phyloP scores from a whole-genome alignment of 2,329 filamentous ascomycete genomes.

The Xylariomycetidae sp. region DNA sequence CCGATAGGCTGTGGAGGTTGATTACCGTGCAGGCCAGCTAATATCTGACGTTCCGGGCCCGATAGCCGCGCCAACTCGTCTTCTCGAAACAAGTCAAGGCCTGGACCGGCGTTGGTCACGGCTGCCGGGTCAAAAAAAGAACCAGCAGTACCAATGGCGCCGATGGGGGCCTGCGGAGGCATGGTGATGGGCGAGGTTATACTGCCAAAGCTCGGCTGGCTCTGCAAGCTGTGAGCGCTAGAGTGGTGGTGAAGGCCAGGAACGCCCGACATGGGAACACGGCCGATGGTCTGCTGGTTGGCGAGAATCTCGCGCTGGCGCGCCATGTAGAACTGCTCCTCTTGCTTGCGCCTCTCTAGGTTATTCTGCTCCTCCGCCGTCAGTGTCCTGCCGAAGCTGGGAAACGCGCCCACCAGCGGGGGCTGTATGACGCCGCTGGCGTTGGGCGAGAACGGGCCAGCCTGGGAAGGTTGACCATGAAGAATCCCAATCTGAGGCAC shows the following conservation, averaged over 20 bases:
- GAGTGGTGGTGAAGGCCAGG: conserved; percentile 79
- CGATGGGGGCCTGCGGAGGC: conserved; percentile 48
- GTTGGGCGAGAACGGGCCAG: conserved; percentile 44
- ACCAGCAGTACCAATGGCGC: conserved; percentile 54
- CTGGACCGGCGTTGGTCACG: conserved; percentile 40
- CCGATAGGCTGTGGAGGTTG: conserved; percentile 36
- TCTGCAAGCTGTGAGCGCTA: conserved; percentile 92
- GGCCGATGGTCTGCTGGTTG: conserved; percentile 74
- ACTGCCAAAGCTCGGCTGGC: conserved; percentile 92
- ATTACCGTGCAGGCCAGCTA: conserved; percentile 37
- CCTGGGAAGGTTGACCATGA: conserved; percentile 67
- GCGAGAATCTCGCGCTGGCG: conserved; percentile 91
- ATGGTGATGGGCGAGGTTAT: conserved; percentile 80
- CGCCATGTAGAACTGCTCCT: conserved; percentile 96
- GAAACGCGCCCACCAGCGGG: conserved; percentile 89
- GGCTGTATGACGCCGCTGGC: conserved; percentile 65
- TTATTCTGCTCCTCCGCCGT: conserved; percentile 99
- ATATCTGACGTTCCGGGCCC: conserved; percentile 47
- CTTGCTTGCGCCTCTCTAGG: conserved; percentile 90
- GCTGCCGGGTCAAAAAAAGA: conserved; percentile 64
- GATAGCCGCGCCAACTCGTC: conserved; percentile 70
- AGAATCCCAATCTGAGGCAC: conserved; percentile 95
- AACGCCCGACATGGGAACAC: conserved; percentile 62
- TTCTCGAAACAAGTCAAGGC: conserved; percentile 55
- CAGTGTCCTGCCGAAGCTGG: conserved; percentile 91